phyloP scores from a whole-genome alignment of 192 early-diverging fungal genomes.

The Allomyces arbusculus region DNA sequence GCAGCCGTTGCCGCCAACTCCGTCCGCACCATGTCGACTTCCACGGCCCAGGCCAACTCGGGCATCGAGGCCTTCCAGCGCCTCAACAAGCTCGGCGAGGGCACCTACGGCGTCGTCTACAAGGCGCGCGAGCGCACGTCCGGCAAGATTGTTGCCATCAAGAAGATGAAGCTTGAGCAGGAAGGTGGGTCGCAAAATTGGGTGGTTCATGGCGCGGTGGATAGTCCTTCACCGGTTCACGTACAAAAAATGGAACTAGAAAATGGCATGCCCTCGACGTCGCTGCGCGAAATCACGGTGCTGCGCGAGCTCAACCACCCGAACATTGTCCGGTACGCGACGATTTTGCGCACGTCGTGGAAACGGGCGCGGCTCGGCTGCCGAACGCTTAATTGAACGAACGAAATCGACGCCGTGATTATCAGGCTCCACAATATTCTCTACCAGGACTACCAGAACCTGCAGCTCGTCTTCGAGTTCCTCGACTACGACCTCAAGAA shows the following conservation, averaged over 20 bases:
- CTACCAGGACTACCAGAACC: conserved; percentile 64
- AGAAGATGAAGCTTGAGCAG: conserved; percentile 47
- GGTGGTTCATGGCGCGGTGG: conserved; percentile 23
- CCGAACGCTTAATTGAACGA: too few species aligned
- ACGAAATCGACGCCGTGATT: background rate
- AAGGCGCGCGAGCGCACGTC: conserved; percentile 36
- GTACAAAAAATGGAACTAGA: conserved; percentile 9
- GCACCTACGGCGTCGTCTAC: conserved; percentile 67
- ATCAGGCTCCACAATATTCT: conserved; percentile 33
- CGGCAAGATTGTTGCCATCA: conserved; percentile 46
- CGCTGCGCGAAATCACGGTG: conserved; percentile 69
- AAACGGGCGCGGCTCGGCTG: too few species aligned
- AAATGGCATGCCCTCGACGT: conserved; percentile 42
- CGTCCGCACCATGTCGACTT: too few species aligned
- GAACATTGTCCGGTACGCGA: conserved; percentile 59
- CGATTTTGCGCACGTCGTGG: too few species aligned
- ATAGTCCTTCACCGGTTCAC: background rate
- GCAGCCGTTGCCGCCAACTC: too few species aligned
- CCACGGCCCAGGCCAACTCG: too few species aligned
- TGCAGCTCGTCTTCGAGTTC: conserved; percentile 96
- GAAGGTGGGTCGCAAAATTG: conserved; percentile 3
- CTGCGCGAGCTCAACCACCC: conserved; percentile 68
- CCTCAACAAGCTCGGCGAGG: conserved; percentile 61
- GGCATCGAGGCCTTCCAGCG: conserved; percentile 36
- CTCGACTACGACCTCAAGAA: conserved; percentile 76